Percentiles rank a stretch among this genome's conserved stretches.
phyloP scores from a whole-genome alignment of 1,284 basidiomycete genomes.

The Puccinia horiana region DNA sequence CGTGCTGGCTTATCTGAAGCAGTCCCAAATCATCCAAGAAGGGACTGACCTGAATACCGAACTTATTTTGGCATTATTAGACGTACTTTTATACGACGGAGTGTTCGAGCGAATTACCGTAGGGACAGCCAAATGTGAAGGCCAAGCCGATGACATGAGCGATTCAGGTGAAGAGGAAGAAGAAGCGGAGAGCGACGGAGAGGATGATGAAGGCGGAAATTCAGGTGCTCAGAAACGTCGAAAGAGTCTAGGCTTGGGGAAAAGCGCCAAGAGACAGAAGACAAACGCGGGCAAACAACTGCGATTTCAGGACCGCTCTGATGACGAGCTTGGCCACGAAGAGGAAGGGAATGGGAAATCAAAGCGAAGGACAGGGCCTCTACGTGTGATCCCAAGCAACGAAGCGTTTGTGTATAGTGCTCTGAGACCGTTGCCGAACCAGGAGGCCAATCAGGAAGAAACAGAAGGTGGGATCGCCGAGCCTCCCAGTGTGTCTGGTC shows the following conservation, averaged over 20 bases:
- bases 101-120: slow-evolving; percentile 69
- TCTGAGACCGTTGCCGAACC: slow-evolving; percentile 35
- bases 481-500: slow-evolving; percentile 41
- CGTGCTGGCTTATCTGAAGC: slow-evolving; percentile 71
- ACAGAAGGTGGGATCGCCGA: slow-evolving; percentile 5
- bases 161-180: slow-evolving; percentile 26
- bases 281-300: slow-evolving; percentile 20
- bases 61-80: slow-evolving; percentile 80
- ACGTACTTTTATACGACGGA: slow-evolving; percentile 80
- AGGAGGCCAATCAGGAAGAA: neutral
- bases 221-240: neutral
- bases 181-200: neutral
- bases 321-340: slow-evolving; percentile 9
- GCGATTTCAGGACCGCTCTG: slow-evolving; percentile 25
- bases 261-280: slow-evolving; percentile 13
- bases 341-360: slow-evolving; percentile 2
- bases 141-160: slow-evolving; percentile 31
- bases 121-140: slow-evolving; percentile 48
- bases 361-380: neutral
- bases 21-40: slow-evolving; percentile 71
- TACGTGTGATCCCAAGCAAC: slow-evolving; percentile 31
- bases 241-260: slow-evolving; percentile 10
- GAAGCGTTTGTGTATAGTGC: slow-evolving; percentile 50
- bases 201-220: slow-evolving; percentile 16
- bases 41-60: slow-evolving; percentile 74